Conservation (phyloP, 805 yeast species). For the Clavispora vitiphila region DNA sequence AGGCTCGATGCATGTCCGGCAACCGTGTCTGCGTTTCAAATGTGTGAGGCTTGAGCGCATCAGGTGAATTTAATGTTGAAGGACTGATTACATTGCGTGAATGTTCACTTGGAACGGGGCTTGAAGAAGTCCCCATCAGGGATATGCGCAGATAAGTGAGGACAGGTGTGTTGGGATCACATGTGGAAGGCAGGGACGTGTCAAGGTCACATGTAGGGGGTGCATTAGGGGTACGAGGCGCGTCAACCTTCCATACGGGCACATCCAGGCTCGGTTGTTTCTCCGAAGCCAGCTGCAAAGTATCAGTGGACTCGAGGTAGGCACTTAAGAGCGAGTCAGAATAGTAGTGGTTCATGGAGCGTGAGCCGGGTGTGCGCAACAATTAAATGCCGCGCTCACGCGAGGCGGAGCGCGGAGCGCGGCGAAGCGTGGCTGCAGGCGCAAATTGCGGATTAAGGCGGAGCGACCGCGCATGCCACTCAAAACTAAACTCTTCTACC, state of each 20-base stretch:
- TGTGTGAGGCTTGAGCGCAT: no score
- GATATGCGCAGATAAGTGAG: no score
- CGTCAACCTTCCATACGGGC: background rate
- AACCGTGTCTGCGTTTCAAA: background rate
- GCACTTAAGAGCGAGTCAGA: slow-evolving; percentile 8
- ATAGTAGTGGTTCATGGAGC: background rate
- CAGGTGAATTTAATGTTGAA: no score
- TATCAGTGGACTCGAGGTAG: slow-evolving; percentile 6
- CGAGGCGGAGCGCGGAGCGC: background rate
- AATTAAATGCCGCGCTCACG: background rate
- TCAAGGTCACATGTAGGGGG: no score
- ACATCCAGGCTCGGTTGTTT: background rate
- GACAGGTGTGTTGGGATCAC: no score
- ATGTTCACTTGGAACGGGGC: no score
- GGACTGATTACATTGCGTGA: no score
- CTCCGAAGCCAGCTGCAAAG: no score
- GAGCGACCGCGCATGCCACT: background rate
- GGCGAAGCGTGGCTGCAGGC: background rate
- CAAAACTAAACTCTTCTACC: no score
- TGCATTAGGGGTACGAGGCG: background rate
- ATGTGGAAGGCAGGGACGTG: no score
- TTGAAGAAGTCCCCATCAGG: no score
- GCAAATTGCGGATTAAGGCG: background rate
- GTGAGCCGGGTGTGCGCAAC: background rate
- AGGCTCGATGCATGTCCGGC: background rate